Evolutionary conservation across 2,329 filamentous ascomycete species (phyloP).

Genomic region (Hansfordia pulvinata): DNA sequence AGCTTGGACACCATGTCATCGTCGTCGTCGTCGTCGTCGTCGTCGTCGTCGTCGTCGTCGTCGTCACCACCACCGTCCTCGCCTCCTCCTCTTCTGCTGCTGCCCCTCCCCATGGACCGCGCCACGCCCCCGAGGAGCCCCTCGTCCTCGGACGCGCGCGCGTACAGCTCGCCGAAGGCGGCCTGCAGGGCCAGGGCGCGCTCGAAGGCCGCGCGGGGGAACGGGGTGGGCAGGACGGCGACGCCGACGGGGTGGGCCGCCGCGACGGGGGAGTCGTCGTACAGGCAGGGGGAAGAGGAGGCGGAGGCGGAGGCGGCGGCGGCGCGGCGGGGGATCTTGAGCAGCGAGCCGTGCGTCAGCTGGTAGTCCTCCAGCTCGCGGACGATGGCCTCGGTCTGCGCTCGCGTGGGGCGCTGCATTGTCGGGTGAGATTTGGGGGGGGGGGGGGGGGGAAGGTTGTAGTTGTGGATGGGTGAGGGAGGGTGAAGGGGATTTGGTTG

Average conservation of each 20-base stretch:
- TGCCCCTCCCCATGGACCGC: too few relatives aligned
- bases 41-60: too few relatives aligned
- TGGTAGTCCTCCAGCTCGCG: constrained; percentile 7
- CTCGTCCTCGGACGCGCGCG: constrained; percentile 15
- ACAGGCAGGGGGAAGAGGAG: too few relatives aligned
- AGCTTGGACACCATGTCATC: constrained; percentile 20
- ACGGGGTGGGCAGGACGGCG: constrained; percentile 5
- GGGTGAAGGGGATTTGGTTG: too few relatives aligned
- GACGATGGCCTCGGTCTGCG: constrained; percentile 4
- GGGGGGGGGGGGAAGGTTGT: too few relatives aligned
- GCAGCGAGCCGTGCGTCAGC: constrained; percentile 5
- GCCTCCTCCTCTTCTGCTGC: too few relatives aligned
- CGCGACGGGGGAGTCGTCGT: constrained; percentile 4
- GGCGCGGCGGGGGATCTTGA: constrained; percentile 4
- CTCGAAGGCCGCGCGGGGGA: constrained; percentile 4
- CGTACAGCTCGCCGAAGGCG: constrained; percentile 7
- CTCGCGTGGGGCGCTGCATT: too few relatives aligned
- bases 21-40: constrained; percentile 15
- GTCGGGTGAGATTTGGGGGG: too few relatives aligned
- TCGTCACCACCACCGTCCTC: too few relatives aligned
- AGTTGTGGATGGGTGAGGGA: too few relatives aligned
- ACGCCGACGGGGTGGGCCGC: constrained; percentile 5
- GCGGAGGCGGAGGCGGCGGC: too few relatives aligned
- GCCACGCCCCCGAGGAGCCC: constrained; percentile 20
- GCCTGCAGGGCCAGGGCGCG: constrained; percentile 4